A percentile compares a stretch with the other conserved stretches of the same genome.
Conservation (phyloP, 1,284 basidiomycete species). For the Leccinum proximum region DNA sequence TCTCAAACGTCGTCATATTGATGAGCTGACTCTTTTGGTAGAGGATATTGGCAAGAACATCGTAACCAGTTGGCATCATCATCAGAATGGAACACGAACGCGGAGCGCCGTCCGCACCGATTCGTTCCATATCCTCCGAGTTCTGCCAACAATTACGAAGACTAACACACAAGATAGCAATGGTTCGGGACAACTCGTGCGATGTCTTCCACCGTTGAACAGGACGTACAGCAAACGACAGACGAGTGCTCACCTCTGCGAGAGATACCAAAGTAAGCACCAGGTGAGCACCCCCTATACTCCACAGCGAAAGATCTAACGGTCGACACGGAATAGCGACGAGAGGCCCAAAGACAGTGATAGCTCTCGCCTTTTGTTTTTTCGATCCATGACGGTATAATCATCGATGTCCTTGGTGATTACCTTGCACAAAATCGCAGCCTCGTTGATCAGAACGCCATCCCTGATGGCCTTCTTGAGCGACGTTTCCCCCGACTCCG, state of each 20-base stretch:
- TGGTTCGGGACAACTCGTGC: slow-evolving; percentile 69
- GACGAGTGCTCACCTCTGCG: slow-evolving; percentile 49
- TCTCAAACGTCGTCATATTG: slow-evolving; percentile 74
- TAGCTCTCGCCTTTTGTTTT: background rate
- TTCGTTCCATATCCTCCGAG: slow-evolving; percentile 87
- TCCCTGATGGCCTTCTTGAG: slow-evolving; percentile 53
- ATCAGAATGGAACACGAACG: background rate
- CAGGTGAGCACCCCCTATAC: slow-evolving; percentile 80
- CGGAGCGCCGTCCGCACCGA: slow-evolving; percentile 53
- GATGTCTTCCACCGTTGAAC: slow-evolving; percentile 43
- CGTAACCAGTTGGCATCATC: slow-evolving; percentile 72
- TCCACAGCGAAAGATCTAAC: slow-evolving; percentile 79
- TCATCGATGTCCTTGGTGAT: slow-evolving; percentile 30
- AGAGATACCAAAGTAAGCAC: slow-evolving; percentile 76
- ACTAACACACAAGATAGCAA: slow-evolving; percentile 75
- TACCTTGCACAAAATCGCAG: slow-evolving; percentile 50
- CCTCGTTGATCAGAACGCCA: slow-evolving; percentile 46
- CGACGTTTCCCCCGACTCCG: slow-evolving; percentile 25
- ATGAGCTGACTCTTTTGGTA: slow-evolving; percentile 73
- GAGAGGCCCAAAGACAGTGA: slow-evolving; percentile 46
- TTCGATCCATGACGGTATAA: slow-evolving; percentile 4
- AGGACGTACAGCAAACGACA: background rate
- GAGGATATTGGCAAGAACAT: slow-evolving; percentile 78
- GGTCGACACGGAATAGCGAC: slow-evolving; percentile 57
- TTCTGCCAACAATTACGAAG: slow-evolving; percentile 87